A percentile compares a stretch with the other conserved stretches of the same genome.
Conservation (phyloP, 768 basidiomycete species). For the Daedaleopsis nitida region DNA sequence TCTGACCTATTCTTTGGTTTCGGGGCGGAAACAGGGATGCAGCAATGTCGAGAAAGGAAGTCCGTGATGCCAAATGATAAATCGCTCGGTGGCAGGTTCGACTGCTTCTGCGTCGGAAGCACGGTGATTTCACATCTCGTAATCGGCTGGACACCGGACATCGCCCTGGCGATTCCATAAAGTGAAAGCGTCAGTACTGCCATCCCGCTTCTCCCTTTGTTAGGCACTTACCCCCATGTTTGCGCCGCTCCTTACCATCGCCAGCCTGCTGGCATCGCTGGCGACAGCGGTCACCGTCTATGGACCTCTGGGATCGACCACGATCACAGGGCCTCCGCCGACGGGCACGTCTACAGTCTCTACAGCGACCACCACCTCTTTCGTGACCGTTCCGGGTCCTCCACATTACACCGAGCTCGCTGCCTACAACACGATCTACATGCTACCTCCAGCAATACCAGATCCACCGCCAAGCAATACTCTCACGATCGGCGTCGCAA, state of each 20-base stretch:
- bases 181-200: neutral
- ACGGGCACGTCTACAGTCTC: neutral
- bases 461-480: constrained; percentile 9
- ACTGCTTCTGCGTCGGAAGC: too few relatives aligned
- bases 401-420: constrained; percentile 45
- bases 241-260: neutral
- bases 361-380: constrained; percentile 4
- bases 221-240: neutral
- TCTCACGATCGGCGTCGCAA: constrained; percentile 9
- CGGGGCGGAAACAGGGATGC: too few relatives aligned
- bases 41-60: too few relatives aligned
- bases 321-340: neutral
- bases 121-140: neutral
- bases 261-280: neutral
- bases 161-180: neutral
- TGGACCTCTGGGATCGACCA: constrained; percentile 8
- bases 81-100: too few relatives aligned
- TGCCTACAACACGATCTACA: constrained; percentile 53
- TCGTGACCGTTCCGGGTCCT: constrained; percentile 4
- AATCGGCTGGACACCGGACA: neutral
- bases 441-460: constrained; percentile 36
- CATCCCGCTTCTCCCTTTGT: neutral
- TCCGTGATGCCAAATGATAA: too few relatives aligned
- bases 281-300: constrained; percentile 11
- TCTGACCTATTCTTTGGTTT: too few relatives aligned